Conservation (phyloP, 2,329 filamentous ascomycete genomes). For the Aspergillus sergii region DNA sequence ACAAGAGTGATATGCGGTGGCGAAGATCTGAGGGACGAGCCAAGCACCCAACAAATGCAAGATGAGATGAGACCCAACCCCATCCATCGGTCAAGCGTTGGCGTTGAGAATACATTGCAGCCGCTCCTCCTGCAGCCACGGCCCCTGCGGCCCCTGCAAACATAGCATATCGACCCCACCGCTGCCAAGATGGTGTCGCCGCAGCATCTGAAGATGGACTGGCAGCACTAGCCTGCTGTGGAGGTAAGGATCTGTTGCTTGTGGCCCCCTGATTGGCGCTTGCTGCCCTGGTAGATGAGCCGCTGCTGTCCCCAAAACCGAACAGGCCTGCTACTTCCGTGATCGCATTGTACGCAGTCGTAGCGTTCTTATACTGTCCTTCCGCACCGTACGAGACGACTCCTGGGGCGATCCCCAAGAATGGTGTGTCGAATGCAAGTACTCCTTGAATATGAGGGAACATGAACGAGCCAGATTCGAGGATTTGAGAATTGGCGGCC, state of each 20-base stretch:
- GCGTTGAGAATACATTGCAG: conserved; percentile 82
- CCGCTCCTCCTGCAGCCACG: conserved; percentile 77
- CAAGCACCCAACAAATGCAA: conserved; percentile 90
- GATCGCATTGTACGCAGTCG: conserved; percentile 68
- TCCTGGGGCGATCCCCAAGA: conserved; percentile 56
- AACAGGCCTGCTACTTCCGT: conserved; percentile 65
- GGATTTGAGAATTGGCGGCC: conserved; percentile 19
- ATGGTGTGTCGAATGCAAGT: conserved; percentile 93
- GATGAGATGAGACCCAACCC: conserved; percentile 83
- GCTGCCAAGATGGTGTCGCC: conserved; percentile 64
- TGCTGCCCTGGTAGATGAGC: conserved; percentile 18
- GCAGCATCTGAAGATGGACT: conserved; percentile 49
- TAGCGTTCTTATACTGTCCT: conserved; percentile 76
- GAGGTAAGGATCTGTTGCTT: conserved; percentile 26
- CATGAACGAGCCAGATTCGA: conserved; percentile 62
- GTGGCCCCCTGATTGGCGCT: conserved; percentile 15
- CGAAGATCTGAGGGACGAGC: conserved; percentile 81
- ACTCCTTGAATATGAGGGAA: conserved; percentile 92
- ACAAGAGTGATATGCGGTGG: conserved; percentile 69
- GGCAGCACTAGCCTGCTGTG: conserved; percentile 32
- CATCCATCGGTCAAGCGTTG: conserved; percentile 77
- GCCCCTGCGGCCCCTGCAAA: conserved; percentile 80
- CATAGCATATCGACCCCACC: conserved; percentile 83
- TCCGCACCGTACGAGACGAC: conserved; percentile 67
- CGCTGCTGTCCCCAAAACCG: conserved; percentile 61